A percentile compares a stretch with the other conserved stretches of the same genome.
phyloP scores from a whole-genome alignment of 2,329 filamentous ascomycete genomes.

The Colletotrichum cereale region DNA sequence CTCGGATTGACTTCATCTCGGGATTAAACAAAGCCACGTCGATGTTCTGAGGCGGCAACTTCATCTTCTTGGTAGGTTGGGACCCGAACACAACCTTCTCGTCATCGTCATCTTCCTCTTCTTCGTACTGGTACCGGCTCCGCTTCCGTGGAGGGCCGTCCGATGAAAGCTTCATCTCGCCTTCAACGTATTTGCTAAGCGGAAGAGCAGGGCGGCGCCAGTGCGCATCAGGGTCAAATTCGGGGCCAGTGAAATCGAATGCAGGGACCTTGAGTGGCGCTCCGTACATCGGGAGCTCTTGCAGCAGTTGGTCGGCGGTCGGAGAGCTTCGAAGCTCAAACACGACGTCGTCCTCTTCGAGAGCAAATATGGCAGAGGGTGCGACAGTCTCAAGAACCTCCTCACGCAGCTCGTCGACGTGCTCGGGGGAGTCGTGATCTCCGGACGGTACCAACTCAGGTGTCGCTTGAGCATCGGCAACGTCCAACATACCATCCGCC shows the following conservation, averaged over 20 bases:
- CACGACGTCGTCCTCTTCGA: constrained; percentile 85
- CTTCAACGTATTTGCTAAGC: constrained; percentile 87
- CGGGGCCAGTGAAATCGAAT: constrained; percentile 67
- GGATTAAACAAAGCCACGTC: constrained; percentile 90
- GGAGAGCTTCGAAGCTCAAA: constrained; percentile 82
- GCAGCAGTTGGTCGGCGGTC: constrained; percentile 80
- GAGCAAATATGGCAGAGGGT: constrained; percentile 84
- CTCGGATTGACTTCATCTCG: constrained; percentile 89
- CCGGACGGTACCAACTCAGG: constrained; percentile 76
- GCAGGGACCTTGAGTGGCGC: constrained; percentile 71
- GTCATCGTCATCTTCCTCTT: constrained; percentile 73
- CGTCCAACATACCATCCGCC: constrained; percentile 49
- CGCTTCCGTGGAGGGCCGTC: constrained; percentile 78
- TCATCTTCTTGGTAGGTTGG: constrained; percentile 46
- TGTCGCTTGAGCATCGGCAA: constrained; percentile 64
- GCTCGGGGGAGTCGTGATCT: constrained; percentile 69
- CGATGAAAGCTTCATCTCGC: constrained; percentile 78
- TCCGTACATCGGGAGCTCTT: constrained; percentile 85
- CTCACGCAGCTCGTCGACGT: constrained; percentile 56
- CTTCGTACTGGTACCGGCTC: constrained; percentile 86
- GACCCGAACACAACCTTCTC: constrained; percentile 54
- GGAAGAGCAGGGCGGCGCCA: constrained; percentile 85
- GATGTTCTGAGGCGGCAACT: constrained; percentile 75
- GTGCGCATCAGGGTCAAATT: constrained; percentile 74
- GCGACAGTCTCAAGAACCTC: constrained; percentile 64